phyloP scores from a whole-genome alignment of 2,329 filamentous ascomycete genomes.

The Plectosphaerella sp. region DNA sequence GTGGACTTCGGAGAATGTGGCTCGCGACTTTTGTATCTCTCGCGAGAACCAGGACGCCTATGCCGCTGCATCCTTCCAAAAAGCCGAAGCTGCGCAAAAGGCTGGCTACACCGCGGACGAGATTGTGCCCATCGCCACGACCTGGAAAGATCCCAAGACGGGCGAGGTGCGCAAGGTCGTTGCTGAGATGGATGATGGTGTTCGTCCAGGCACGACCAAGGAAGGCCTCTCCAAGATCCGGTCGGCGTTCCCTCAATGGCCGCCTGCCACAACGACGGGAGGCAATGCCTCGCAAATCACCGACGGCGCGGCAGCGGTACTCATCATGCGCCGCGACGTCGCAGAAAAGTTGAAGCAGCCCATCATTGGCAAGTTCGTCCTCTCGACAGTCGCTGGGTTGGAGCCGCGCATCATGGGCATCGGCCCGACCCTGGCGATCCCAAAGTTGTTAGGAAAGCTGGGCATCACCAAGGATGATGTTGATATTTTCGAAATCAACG shows the following conservation, averaged over 20 bases:
- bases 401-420: conserved; percentile 74
- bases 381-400: conserved; percentile 66
- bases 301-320: conserved; percentile 65
- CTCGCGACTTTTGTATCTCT: conserved; percentile 65
- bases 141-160: conserved; percentile 85
- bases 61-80: conserved; percentile 61
- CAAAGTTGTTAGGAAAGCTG: conserved; percentile 26
- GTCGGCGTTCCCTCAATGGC: conserved; percentile 66
- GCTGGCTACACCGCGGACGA: conserved; percentile 71
- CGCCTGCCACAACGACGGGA: conserved; percentile 58
- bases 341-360: conserved; percentile 65
- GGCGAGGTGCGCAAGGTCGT: conserved; percentile 73
- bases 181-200: conserved; percentile 65
- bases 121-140: conserved; percentile 64
- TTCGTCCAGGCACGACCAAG: conserved; percentile 64
- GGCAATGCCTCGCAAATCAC: conserved; percentile 72
- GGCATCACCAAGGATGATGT: conserved; percentile 46
- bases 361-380: conserved; percentile 69
- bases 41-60: conserved; percentile 64
- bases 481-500: conserved; percentile 69
- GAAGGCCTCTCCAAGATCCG: conserved; percentile 64
- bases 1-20: conserved; percentile 72
- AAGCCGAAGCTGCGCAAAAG: conserved; percentile 68
- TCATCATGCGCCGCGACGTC: conserved; percentile 67
- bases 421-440: conserved; percentile 45